These are phyloP conservation scores for Gossypium anomalum DNA, from an alignment of 345 rosid genomes.

Conservation along the genomic window DNA sequence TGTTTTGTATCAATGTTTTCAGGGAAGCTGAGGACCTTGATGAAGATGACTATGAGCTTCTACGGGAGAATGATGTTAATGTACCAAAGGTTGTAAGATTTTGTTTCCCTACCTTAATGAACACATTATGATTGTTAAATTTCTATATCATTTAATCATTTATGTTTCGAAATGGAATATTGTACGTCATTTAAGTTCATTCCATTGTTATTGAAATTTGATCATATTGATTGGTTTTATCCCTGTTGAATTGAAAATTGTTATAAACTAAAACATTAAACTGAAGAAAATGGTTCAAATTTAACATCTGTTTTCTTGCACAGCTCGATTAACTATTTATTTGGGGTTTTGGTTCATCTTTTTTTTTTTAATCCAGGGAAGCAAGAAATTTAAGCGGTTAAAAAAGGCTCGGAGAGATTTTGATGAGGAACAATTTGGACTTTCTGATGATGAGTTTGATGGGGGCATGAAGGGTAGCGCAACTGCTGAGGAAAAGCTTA, in stretches of 20 bases:
- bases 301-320: not conserved
- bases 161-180: not conserved
- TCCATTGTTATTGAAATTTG: not conserved
- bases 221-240: constrained; percentile 6
- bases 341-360: constrained; percentile 3
- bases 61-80: constrained; percentile 77
- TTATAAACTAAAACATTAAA: not conserved
- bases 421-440: constrained; percentile 53
- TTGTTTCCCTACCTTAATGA: not conserved
- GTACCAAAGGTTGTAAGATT: constrained; percentile 54
- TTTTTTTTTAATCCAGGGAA: constrained; percentile 38
- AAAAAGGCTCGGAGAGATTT: constrained; percentile 82
- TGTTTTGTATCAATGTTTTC: constrained; percentile 15
- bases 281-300: not conserved
- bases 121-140: not conserved
- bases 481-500: constrained; percentile 83
- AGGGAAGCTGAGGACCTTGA: constrained; percentile 86
- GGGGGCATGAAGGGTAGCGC: constrained; percentile 59
- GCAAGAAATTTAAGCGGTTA: constrained; percentile 84
- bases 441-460: constrained; percentile 75
- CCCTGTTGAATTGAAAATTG: not conserved
- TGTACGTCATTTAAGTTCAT: not conserved
- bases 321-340: not conserved
- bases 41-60: constrained; percentile 94
- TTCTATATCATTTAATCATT: not conserved